Conservation (phyloP, 2,329 filamentous ascomycete species). For the Sarocladium oryzae region DNA sequence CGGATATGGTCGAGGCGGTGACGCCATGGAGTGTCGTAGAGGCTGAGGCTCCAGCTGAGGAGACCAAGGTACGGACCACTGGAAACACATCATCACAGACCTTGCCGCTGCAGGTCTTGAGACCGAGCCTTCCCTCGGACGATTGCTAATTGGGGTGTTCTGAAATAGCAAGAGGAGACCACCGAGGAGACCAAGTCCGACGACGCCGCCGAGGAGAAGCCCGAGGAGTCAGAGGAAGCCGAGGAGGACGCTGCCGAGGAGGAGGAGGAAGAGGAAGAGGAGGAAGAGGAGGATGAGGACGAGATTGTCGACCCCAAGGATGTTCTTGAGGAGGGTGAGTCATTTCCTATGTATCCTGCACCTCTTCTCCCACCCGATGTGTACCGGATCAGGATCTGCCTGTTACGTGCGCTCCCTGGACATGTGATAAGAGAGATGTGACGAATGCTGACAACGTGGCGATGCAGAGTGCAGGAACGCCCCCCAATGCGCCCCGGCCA, state of each 20-base stretch:
- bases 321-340: conserved; percentile 83
- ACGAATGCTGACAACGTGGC: not conserved
- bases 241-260: conserved; percentile 43
- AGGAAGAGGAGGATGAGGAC: conserved; percentile 70
- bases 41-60: conserved; percentile 59
- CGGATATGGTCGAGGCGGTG: conserved; percentile 58
- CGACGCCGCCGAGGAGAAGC: conserved; percentile 20
- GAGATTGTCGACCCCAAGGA: conserved; percentile 86
- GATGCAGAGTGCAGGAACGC: conserved; percentile 80
- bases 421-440: too few relatives aligned
- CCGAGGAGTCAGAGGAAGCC: conserved; percentile 30
- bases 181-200: conserved; percentile 48
- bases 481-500: conserved; percentile 74
- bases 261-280: conserved; percentile 51
- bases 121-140: not conserved
- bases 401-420: too few relatives aligned
- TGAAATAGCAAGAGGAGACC: conserved; percentile 29
- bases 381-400: not conserved
- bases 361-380: conserved; percentile 5
- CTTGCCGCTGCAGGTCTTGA: too few relatives aligned
- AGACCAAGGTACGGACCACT: conserved; percentile 41
- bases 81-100: too few relatives aligned
- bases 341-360: not conserved
- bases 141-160: not conserved
- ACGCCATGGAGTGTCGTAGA: conserved; percentile 59